Percentiles rank a stretch among this genome's conserved stretches.
Evolutionary conservation across 2,329 filamentous ascomycete species (phyloP).

Genomic region (Simplicillium sp.): DNA sequence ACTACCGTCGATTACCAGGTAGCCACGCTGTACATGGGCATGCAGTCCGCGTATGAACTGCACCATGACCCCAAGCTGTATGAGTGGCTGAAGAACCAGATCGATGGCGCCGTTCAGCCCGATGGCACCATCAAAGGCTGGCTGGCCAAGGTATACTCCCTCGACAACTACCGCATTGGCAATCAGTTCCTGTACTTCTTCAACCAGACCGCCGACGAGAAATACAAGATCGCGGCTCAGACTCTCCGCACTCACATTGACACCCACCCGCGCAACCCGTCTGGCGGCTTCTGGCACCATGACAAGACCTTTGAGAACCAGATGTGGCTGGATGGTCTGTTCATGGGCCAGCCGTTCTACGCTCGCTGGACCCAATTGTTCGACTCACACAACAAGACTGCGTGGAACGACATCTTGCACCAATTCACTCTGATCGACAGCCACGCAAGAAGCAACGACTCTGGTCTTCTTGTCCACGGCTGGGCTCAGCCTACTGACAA

Average conservation of each 20-base stretch:
- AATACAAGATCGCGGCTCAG: constrained; percentile 38
- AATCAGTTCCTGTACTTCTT: constrained; percentile 42
- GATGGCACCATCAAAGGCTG: constrained; percentile 38
- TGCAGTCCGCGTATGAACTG: constrained; percentile 23
- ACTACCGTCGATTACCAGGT: too few species aligned
- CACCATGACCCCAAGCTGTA: constrained; percentile 32
- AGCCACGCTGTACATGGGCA: too few species aligned
- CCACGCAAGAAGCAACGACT: constrained; percentile 27
- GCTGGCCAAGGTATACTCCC: constrained; percentile 35
- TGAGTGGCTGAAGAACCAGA: constrained; percentile 31
- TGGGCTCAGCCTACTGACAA: constrained; percentile 40
- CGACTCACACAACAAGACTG: constrained; percentile 25
- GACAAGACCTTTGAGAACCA: constrained; percentile 36
- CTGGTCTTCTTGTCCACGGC: constrained; percentile 40
- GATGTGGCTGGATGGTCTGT: constrained; percentile 50
- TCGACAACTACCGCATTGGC: constrained; percentile 43
- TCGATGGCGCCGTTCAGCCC: constrained; percentile 35
- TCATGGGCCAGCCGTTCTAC: constrained; percentile 37
- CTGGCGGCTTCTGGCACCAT: constrained; percentile 37
- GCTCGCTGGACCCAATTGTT: constrained; percentile 28
- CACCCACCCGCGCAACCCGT: constrained; percentile 35
- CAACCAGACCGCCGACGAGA: constrained; percentile 31
- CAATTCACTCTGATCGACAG: constrained; percentile 36
- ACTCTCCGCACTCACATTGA: constrained; percentile 35
- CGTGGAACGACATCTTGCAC: constrained; percentile 32